Evolutionary conservation across 257 asterid genomes (phyloP), one percentile per base, ranked within the genome.

Genomic region (Primulina tabacum): DNA sequence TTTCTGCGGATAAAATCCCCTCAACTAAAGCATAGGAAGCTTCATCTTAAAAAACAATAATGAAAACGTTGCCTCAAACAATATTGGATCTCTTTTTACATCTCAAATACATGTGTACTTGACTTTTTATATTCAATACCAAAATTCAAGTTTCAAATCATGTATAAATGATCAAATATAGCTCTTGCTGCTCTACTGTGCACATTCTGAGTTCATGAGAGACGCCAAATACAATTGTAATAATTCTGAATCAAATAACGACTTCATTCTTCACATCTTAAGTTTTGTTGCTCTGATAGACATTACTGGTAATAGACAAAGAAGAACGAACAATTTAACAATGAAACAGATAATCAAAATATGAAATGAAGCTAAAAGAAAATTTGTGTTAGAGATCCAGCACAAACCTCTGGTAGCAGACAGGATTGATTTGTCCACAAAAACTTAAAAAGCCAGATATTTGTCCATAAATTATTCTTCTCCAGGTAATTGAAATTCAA

Each of bases 401-500:
- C 70, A 73, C 78, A 60, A 70, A 70, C 83, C 83, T 75, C 72
- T 18, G 53, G 75, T 59, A 55, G 71, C 17, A 53, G 6, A 52
- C 20, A 21, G 5, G 10, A 18, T 8, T 10, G 4, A 64, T 64
- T 55, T 21, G 18, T 21, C 20, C 67, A 30, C 64, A 56, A 50
- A 73, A 72, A 52, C 57, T 71, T 29, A 72, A 18, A 76, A 68
- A 64, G 33, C 69, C 43, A 20, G 26, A 68, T 52, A 66, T n/a
- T 67, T 69, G 72, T 20, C 70, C n/a, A 16, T 70, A 29, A 26
- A 70, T 79, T 82, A 79, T 66, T 85, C 88, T 69, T 90, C 96
- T 81, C 88, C 95, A 0, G 90, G 96, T 37, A 79, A 78, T 82
- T 81, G 92, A 80, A 91, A 94, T 77, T 91, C 97, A 57, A 94